Base-by-base conservation (phyloP, 2,329 filamentous ascomycete genomes). In the Elsinoe batatas region DNA sequence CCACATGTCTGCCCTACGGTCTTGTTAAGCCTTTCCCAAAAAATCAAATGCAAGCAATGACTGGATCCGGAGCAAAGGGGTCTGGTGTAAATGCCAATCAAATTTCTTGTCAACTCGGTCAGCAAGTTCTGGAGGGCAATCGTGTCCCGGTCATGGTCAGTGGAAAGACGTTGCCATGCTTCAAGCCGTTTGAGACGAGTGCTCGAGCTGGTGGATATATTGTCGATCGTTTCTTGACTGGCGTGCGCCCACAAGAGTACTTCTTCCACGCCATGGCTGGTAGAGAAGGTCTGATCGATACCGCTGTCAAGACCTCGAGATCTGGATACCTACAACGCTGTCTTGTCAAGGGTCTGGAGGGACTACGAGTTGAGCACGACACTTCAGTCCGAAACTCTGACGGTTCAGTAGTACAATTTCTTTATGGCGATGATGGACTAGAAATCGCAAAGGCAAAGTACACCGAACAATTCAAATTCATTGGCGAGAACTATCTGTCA, bases 191-290 rank as follows among this genome's bases (percentile, higher is more conserved):
- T 65, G 93, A 98, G 63, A 91, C 91, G 0, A 83, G 90, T 62
- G 80, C 95, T 5, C 80, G 90, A 63, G 93, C 93, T 53, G 91
- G 91, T 64, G 93, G 93, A 15, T 98, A 95, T 71, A 88, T 98
- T 61, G 87, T 88, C 50, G 89, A 94, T 66, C 89, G 93, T 68
- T 98, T 98, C 80, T 86, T 98, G 77, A 98, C 94, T 20, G 93
- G 93, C 58, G 93, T 98, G 59, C 84, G 91, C 55, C 93, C 93
- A 3, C 93, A 98, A 66, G 94, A 98, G 69, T 98, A 96, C 71
- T 98, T 91, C 70, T 98, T 98, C 77, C 93, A 98, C 80, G 90
- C 94, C 71, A 98, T 98, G 94, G 93, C 91, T 66, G 94, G 94
- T 64, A 83, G 93, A 74, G 94, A 98, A 78, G 93, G 93, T 77